Evolutionary conservation across 129 eudicot genomes (phyloP).

Genomic region (Ambrosia artemisiifolia): DNA sequence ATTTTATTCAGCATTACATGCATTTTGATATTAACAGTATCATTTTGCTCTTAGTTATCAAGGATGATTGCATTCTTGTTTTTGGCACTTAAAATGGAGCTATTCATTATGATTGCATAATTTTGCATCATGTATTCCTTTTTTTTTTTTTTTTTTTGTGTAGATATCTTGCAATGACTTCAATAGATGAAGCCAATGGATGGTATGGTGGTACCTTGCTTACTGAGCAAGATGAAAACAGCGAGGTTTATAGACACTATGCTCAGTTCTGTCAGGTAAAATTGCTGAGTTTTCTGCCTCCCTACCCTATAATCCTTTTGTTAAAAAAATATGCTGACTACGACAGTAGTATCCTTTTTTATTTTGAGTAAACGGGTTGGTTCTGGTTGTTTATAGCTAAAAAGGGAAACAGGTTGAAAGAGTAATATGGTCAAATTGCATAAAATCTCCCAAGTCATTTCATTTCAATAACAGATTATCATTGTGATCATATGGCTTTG

Average conservation of each 20-base stretch:
- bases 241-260: constrained; percentile 75
- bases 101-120: background rate
- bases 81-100: background rate
- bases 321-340: background rate
- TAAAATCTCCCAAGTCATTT: no score
- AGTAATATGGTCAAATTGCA: no score
- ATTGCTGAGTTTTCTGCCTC: background rate
- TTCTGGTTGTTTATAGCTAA: background rate
- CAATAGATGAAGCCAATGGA: constrained; percentile 70
- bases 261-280: constrained; percentile 86
- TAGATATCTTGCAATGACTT: constrained; percentile 79
- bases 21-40: no score
- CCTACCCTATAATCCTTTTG: background rate
- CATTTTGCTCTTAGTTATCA: no score
- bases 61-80: constrained; percentile 8
- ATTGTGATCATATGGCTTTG: background rate
- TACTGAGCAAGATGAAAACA: constrained; percentile 84
- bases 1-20: background rate
- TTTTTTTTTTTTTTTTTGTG: background rate
- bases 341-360: background rate
- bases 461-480: no score
- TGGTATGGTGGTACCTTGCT: constrained; percentile 95
- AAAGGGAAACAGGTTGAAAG: background rate
- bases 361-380: background rate
- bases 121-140: background rate